Base-by-base conservation (phyloP, 441 rosid genomes). In the Erodium moschatum region DNA sequence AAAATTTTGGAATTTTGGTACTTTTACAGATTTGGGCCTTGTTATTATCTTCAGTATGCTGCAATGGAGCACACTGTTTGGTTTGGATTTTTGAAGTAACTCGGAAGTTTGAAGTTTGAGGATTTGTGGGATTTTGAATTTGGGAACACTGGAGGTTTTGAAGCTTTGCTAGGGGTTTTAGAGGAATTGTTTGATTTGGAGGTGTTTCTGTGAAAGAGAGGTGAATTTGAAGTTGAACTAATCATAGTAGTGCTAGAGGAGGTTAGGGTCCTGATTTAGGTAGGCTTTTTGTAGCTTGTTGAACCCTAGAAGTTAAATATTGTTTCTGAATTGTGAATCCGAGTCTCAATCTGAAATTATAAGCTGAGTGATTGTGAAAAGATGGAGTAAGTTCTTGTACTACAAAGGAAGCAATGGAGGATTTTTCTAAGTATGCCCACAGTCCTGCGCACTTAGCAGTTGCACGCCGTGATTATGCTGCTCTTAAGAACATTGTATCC, bases 371-470 rank as follows among this genome's bases (percentile, higher is more conserved):
- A 29, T 1, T 29, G 33, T 24, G 19, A 44, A 38, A 18, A 12
- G 72, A 80, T 78, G 82, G 80, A 29, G 64, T 76, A 60, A 27
- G 68, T 42, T n/a, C 40, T 69, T 69, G 79, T 65, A 56, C 18
- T 74, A 77, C 78, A 20, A 65, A 35, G 20, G 54, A 50, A 38
- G 9, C 65, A 16, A 94, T 94, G 98, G 98, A 89, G 74, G 97
- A 91, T 78, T 68, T 79, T 70, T 80, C 89, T 2, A 87, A 78
- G 79, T 94, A 87, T 74, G 73, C 77, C 44, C 97, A 94, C 61
- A 91, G 99, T 85, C 90, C 97, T 74, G 94, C 85, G 15, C 99
- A 94, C 80, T 64, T 82, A 70, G 99, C 97, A 1, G 94, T 91
- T 79, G 91, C 84, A 68, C 84, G 85, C 20, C 91, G 85, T 4